A percentile compares a stretch with the other conserved stretches of the same genome.
Conservation (phyloP, 768 basidiomycete species). For the Tubosaeta brunneosetosa region DNA sequence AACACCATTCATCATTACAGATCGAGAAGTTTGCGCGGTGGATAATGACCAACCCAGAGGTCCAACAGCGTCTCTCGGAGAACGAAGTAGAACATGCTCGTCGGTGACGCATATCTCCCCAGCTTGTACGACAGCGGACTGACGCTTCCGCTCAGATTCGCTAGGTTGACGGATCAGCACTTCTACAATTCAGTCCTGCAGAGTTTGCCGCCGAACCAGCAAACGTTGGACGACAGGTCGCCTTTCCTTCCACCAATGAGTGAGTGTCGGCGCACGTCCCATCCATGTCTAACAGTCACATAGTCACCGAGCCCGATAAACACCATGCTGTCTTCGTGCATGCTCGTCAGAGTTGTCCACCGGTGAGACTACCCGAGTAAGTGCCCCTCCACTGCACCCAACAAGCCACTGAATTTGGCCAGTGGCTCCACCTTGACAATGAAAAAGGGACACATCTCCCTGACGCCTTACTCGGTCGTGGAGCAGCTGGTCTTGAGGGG, state of each 20-base stretch:
- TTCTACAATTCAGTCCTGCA: conserved; percentile 78
- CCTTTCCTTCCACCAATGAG: conserved; percentile 74
- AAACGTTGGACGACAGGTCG: conserved; percentile 69
- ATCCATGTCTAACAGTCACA: conserved; percentile 5
- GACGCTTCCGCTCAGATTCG: conserved; percentile 48
- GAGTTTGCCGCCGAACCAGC: conserved; percentile 71
- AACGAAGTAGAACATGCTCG: conserved; percentile 80
- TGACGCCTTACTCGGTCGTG: conserved; percentile 72
- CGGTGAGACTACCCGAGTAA: conserved; percentile 65
- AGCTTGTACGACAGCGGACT: neutral
- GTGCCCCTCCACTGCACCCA: conserved; percentile 17
- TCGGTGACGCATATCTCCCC: conserved; percentile 41
- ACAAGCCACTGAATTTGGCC: conserved; percentile 2
- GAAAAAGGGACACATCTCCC: conserved; percentile 75
- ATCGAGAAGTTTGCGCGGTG: conserved; percentile 85
- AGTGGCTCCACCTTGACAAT: conserved; percentile 73
- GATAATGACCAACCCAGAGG: conserved; percentile 62
- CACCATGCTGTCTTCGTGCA: conserved; percentile 76
- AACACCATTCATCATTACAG: conserved; percentile 35
- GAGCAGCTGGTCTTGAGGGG: conserved; percentile 69
- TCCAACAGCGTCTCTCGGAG: conserved; percentile 76
- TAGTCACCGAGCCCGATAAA: conserved; percentile 78
- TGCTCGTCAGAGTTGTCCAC: conserved; percentile 67
- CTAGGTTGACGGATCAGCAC: conserved; percentile 71
- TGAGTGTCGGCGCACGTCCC: conserved; percentile 30